Percentiles rank a stretch among this genome's conserved stretches.
Evolutionary conservation across 352 stramenopile species (phyloP).

Genomic region (Globisporangium spiculum): DNA sequence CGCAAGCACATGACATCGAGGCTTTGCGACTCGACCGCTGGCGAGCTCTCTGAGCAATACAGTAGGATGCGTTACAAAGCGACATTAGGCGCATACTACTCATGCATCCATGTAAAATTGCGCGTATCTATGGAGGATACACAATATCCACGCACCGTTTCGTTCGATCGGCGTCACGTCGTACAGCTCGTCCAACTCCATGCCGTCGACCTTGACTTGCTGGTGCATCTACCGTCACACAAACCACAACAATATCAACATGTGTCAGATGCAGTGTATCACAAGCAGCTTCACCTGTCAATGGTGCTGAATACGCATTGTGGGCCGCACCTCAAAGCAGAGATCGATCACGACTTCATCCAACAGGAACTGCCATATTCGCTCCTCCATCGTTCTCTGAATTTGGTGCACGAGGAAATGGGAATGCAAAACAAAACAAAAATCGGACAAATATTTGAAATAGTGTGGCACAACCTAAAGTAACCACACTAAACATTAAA

Average conservation of each 20-base stretch:
- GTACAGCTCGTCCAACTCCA: constrained; percentile 72
- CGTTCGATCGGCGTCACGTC: constrained; percentile 57
- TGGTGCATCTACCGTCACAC: constrained; percentile 45
- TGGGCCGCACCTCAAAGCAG: constrained; percentile 52
- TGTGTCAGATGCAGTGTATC: background rate
- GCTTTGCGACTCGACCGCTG: constrained; percentile 43
- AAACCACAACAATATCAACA: background rate
- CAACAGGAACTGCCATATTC: constrained; percentile 49
- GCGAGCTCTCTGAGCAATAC: constrained; percentile 16
- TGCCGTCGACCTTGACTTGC: constrained; percentile 52
- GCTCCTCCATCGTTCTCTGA: constrained; percentile 25
- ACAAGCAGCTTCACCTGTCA: background rate
- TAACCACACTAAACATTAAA: background rate
- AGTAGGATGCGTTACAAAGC: background rate
- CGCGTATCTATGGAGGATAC: background rate
- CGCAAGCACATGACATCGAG: constrained; percentile 58
- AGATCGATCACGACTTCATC: constrained; percentile 65
- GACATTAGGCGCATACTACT: background rate
- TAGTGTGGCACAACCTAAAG: background rate
- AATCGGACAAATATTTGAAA: background rate
- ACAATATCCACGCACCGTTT: constrained; percentile 18
- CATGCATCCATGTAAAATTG: too few relatives aligned
- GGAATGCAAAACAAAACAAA: background rate
- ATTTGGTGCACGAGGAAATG: background rate
- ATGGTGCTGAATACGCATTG: too few relatives aligned